Conservation (phyloP, 176 grass and related monocot species). For the maize (Zea mays) region DNA sequence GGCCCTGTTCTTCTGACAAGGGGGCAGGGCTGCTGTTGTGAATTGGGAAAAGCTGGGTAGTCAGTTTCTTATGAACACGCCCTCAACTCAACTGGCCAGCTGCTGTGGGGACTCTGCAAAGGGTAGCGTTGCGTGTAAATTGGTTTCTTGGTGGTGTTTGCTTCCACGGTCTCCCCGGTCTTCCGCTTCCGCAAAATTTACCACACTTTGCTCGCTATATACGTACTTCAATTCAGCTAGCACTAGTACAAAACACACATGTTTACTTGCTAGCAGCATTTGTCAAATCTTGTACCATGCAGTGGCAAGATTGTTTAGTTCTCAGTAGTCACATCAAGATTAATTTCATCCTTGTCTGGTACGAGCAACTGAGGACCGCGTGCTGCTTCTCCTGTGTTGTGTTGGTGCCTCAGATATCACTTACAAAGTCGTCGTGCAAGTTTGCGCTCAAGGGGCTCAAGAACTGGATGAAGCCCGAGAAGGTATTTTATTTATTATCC, state of each 20-base stretch:
- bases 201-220: too few species aligned
- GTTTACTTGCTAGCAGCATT: too few species aligned
- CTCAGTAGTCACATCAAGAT: not conserved
- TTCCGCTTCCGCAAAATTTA: not conserved
- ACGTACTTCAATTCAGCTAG: too few species aligned
- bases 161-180: not conserved
- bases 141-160: not conserved
- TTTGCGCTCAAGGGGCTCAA: constrained; percentile 73
- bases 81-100: not conserved
- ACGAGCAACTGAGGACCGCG: not conserved
- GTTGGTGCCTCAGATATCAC: constrained; percentile 51
- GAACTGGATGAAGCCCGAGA: constrained; percentile 89
- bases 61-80: not conserved
- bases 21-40: not conserved
- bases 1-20: not conserved
- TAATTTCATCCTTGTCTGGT: not conserved
- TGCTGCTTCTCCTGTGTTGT: not conserved
- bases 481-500: constrained; percentile 37
- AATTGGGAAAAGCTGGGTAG: not conserved
- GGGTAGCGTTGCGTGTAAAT: constrained; percentile 7
- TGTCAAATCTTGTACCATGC: too few species aligned
- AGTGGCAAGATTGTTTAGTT: not conserved
- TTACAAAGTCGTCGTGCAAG: constrained; percentile 52
- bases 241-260: too few species aligned
- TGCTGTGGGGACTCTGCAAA: not conserved